Evolutionary conservation across 306 rosid species (phyloP).

Genomic region (Malus orientalis): DNA sequence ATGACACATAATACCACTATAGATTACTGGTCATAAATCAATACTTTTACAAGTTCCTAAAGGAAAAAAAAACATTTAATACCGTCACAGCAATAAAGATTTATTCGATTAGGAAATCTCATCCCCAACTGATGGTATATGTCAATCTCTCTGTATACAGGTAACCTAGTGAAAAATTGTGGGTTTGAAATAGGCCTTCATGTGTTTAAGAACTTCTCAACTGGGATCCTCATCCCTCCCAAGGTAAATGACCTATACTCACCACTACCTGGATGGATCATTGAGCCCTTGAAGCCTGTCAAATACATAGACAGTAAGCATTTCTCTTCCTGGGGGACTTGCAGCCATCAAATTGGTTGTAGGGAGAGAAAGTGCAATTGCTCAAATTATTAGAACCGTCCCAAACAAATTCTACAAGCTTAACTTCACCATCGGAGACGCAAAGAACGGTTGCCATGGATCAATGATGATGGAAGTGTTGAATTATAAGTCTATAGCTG

Average conservation of each 20-base stretch:
- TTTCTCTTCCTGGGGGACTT: slow-evolving; percentile 38
- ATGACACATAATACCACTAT: too few species aligned
- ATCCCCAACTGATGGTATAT: background rate
- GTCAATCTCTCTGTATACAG: slow-evolving; percentile 1
- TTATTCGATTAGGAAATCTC: background rate
- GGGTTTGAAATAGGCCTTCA: slow-evolving; percentile 45
- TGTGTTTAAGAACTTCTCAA: slow-evolving; percentile 43
- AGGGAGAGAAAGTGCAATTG: slow-evolving; percentile 45
- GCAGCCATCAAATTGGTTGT: slow-evolving; percentile 41
- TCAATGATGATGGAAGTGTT: slow-evolving; percentile 27
- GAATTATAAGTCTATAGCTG: too few species aligned
- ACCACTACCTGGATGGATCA: slow-evolving; percentile 50
- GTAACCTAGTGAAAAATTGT: slow-evolving; percentile 41
- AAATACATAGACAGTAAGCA: slow-evolving; percentile 40
- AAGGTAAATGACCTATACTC: slow-evolving; percentile 27
- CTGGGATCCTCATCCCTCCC: slow-evolving; percentile 44
- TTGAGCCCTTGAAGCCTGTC: slow-evolving; percentile 50
- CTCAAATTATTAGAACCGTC: slow-evolving; percentile 44
- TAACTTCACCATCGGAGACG: slow-evolving; percentile 46
- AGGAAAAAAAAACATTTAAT: too few species aligned
- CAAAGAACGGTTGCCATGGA: slow-evolving; percentile 47
- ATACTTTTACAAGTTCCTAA: too few species aligned
- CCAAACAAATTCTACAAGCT: slow-evolving; percentile 35
- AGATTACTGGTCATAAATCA: too few species aligned
- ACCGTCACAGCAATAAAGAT: too few species aligned